phyloP scores from a whole-genome alignment of 2,329 filamentous ascomycete genomes.

The Hirsutella minnesotensis region DNA sequence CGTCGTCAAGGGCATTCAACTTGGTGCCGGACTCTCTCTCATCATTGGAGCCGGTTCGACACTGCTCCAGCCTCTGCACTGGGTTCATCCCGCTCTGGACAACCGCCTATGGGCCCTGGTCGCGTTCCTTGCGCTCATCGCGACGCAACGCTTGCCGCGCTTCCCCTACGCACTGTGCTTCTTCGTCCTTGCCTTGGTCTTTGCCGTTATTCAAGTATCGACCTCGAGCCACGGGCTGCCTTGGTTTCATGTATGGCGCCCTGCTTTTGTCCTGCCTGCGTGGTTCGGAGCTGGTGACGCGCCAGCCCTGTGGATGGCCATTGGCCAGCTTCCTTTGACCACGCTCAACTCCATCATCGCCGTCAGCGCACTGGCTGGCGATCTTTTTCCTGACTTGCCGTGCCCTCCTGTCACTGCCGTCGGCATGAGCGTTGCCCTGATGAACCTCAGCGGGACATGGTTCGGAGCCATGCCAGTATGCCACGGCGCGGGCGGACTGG shows the following conservation, averaged over 20 bases:
- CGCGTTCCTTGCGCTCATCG: constrained; percentile 60
- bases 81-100: constrained; percentile 58
- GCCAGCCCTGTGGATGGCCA: constrained; percentile 44
- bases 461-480: constrained; percentile 94
- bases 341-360: constrained; percentile 89
- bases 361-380: constrained; percentile 64
- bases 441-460: constrained; percentile 82
- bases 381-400: constrained; percentile 60
- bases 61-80: constrained; percentile 56
- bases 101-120: constrained; percentile 68
- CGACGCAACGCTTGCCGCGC: constrained; percentile 51
- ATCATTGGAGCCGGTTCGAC: constrained; percentile 63
- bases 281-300: constrained; percentile 18
- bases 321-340: constrained; percentile 83
- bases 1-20: constrained; percentile 88
- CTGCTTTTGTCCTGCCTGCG: constrained; percentile 28
- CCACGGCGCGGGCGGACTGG: constrained; percentile 82
- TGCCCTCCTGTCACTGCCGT: constrained; percentile 63
- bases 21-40: constrained; percentile 78
- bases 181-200: constrained; percentile 54
- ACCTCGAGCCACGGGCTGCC: constrained; percentile 28
- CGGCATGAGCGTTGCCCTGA: constrained; percentile 67
- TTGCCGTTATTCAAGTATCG: constrained; percentile 39
- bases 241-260: constrained; percentile 47
- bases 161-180: constrained; percentile 71